Conservation (phyloP, 2,329 filamentous ascomycete species). For the Diaporthe velutina region DNA sequence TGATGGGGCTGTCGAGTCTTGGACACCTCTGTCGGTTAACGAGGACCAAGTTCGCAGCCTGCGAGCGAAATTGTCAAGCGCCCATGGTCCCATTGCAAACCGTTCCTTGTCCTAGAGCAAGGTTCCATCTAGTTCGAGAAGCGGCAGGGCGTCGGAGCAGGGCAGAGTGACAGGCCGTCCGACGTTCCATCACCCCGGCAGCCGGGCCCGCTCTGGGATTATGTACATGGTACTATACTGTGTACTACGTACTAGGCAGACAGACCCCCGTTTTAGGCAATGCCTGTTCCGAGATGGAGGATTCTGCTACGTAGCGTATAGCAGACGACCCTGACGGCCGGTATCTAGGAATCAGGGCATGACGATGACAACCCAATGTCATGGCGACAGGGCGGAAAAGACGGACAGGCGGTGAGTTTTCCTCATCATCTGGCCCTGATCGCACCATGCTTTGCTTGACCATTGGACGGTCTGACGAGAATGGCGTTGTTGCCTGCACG, state of each 20-base stretch:
- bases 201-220: background rate
- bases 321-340: background rate
- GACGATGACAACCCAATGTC: no score
- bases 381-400: background rate
- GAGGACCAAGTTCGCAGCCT: background rate
- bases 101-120: background rate
- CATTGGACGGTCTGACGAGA: background rate
- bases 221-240: background rate
- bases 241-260: background rate
- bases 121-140: background rate
- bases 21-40: background rate
- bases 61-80: background rate
- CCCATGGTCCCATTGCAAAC: background rate
- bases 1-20: background rate
- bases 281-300: background rate
- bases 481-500: background rate
- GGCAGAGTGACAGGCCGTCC: background rate
- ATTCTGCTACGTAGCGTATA: background rate
- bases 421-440: background rate
- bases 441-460: background rate
- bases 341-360: background rate
- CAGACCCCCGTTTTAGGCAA: background rate
- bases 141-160: background rate
- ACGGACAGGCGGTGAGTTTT: constrained; percentile 12
- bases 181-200: background rate